Evolutionary conservation across 352 stramenopile genomes (phyloP).

Genomic region (Globisporangium iwayamae): DNA sequence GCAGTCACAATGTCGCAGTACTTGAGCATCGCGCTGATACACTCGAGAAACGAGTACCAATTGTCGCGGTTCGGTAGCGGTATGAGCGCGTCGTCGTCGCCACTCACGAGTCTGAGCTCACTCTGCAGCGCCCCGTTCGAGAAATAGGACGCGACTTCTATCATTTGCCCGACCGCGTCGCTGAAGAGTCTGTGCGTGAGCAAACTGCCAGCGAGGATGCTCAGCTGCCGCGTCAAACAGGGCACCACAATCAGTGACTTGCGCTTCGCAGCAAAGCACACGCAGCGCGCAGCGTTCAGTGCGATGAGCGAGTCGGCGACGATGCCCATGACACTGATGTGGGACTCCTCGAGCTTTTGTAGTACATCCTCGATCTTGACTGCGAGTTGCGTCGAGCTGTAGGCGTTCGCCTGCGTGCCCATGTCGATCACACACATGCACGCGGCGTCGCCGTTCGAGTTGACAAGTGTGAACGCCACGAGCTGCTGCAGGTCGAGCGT

Average conservation of each 20-base stretch:
- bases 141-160: conserved; percentile 66
- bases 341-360: conserved; percentile 38
- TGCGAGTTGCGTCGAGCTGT: conserved; percentile 26
- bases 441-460: conserved; percentile 72
- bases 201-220: conserved; percentile 47
- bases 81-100: conserved; percentile 38
- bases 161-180: conserved; percentile 45
- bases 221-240: conserved; percentile 55
- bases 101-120: conserved; percentile 32
- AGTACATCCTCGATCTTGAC: conserved; percentile 60
- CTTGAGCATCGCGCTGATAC: conserved; percentile 41
- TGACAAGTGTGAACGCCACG: conserved; percentile 72
- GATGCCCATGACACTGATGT: conserved; percentile 71
- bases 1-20: conserved; percentile 54
- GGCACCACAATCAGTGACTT: conserved; percentile 60
- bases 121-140: conserved; percentile 43
- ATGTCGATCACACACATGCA: conserved; percentile 66
- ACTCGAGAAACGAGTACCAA: conserved; percentile 65
- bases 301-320: conserved; percentile 63
- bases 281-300: conserved; percentile 49
- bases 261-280: conserved; percentile 36
- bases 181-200: conserved; percentile 52
- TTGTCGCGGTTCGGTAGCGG: conserved; percentile 51
- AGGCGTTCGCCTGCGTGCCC: conserved; percentile 23
- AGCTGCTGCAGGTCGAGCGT: conserved; percentile 63